These are phyloP conservation scores for Salix udensis DNA, from an alignment of 345 rosid species.

Conservation along the genomic window DNA sequence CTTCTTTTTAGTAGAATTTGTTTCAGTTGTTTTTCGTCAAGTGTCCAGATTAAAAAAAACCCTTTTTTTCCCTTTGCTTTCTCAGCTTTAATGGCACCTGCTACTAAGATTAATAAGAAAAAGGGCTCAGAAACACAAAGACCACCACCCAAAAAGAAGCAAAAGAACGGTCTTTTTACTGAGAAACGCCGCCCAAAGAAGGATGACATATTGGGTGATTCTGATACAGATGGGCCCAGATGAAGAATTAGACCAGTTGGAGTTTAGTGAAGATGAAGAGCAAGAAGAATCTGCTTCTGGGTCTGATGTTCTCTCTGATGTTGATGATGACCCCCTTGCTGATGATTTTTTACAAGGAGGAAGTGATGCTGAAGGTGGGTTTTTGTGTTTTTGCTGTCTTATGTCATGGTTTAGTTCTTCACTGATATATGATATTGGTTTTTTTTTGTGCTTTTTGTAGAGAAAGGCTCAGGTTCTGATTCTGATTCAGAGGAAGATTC, in stretches of 20 bases:
- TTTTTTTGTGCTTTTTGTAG: conserved; percentile 23
- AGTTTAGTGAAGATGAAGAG: conserved; percentile 38
- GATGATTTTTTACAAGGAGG: conserved; percentile 54
- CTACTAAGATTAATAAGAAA: conserved; percentile 32
- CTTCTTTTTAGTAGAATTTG: no score
- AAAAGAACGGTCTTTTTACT: conserved; percentile 36
- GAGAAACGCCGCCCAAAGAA: conserved; percentile 31
- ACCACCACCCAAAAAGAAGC: conserved; percentile 50
- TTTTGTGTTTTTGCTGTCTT: not conserved
- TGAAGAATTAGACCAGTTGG: conserved; percentile 37
- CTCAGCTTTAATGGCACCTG: conserved; percentile 2
- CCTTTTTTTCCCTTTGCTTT: no score
- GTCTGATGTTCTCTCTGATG: conserved; percentile 51
- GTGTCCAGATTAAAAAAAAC: no score
- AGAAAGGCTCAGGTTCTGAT: conserved; percentile 23
- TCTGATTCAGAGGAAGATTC: conserved; percentile 44
- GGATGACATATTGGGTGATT: conserved; percentile 40
- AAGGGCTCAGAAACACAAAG: conserved; percentile 40
- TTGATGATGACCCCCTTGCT: conserved; percentile 53
- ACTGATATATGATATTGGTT: not conserved
- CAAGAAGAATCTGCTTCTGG: conserved; percentile 38
- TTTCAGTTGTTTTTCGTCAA: no score
- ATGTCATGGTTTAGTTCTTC: not conserved
- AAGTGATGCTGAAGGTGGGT: conserved; percentile 46
- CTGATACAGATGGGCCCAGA: conserved; percentile 31